These are phyloP conservation scores for Wickerhamiella allomyrinae DNA, from an alignment of 805 yeast species.

Conservation along the genomic window DNA sequence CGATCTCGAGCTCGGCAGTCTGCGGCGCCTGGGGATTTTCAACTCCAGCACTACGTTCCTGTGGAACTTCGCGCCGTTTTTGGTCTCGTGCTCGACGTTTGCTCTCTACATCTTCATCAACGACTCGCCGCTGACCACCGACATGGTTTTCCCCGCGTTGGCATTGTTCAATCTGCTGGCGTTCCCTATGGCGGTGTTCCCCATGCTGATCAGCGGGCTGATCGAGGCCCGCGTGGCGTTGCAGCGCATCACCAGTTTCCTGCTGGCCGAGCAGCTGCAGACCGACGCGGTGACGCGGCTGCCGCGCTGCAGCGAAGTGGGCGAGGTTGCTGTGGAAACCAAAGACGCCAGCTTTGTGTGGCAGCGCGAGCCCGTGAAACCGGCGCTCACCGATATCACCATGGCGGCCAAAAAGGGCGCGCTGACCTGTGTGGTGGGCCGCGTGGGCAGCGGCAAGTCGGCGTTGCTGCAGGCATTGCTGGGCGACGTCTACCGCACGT, in stretches of 20 bases:
- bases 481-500: slow-evolving; percentile 67
- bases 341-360: slow-evolving; percentile 28
- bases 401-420: slow-evolving; percentile 65
- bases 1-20: slow-evolving; percentile 64
- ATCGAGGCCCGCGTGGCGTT: slow-evolving; percentile 64
- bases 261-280: slow-evolving; percentile 64
- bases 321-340: slow-evolving; percentile 41
- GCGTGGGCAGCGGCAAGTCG: slow-evolving; percentile 83
- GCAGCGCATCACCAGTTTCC: slow-evolving; percentile 52
- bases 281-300: slow-evolving; percentile 48
- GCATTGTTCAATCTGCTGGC: slow-evolving; percentile 57
- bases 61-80: slow-evolving; percentile 76
- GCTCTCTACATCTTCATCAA: slow-evolving; percentile 56
- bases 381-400: slow-evolving; percentile 55
- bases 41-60: slow-evolving; percentile 80
- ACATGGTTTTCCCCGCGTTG: slow-evolving; percentile 60
- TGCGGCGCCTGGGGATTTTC: slow-evolving; percentile 59
- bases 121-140: slow-evolving; percentile 64
- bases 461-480: slow-evolving; percentile 65
- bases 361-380: slow-evolving; percentile 52
- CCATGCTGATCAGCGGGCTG: slow-evolving; percentile 72
- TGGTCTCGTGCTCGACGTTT: slow-evolving; percentile 83
- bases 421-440: slow-evolving; percentile 74
- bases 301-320: slow-evolving; percentile 49
- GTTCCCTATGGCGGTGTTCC: slow-evolving; percentile 86